Conservation (phyloP, 306 rosid species). For the Notholithocarpus densiflorus region DNA sequence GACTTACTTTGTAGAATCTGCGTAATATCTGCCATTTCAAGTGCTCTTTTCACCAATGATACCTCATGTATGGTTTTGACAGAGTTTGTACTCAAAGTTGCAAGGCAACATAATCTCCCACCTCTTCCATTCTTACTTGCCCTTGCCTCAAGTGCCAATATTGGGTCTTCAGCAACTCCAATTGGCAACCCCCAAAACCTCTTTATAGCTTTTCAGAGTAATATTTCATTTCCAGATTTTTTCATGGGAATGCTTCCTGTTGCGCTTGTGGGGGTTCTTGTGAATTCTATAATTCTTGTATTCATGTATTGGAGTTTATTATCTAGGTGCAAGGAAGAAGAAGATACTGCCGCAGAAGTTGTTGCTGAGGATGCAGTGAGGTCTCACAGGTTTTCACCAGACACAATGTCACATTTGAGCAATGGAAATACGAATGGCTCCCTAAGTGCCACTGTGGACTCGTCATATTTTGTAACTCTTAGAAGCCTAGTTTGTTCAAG, state of each 20-base stretch:
- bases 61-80: constrained; percentile 86
- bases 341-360: constrained; percentile 39
- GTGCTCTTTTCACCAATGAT: constrained; percentile 87
- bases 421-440: too few species aligned
- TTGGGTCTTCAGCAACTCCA: constrained; percentile 86
- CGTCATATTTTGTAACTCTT: too few species aligned
- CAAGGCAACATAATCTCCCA: constrained; percentile 80
- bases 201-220: constrained; percentile 75
- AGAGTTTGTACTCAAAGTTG: too few species aligned
- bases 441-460: too few species aligned
- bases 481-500: too few species aligned
- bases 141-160: constrained; percentile 87
- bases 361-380: constrained; percentile 50
- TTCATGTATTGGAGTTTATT: constrained; percentile 57
- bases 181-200: constrained; percentile 92
- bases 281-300: constrained; percentile 60
- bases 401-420: too few species aligned
- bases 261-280: constrained; percentile 60
- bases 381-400: constrained; percentile 34
- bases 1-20: constrained; percentile 79
- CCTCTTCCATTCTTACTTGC: constrained; percentile 93
- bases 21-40: constrained; percentile 72
- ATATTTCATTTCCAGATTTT: constrained; percentile 61
- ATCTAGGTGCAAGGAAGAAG: constrained; percentile 55
- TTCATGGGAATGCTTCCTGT: constrained; percentile 68